Evolutionary conservation across 768 basidiomycete genomes (phyloP).

Genomic region (Saitozyma podzolica): DNA sequence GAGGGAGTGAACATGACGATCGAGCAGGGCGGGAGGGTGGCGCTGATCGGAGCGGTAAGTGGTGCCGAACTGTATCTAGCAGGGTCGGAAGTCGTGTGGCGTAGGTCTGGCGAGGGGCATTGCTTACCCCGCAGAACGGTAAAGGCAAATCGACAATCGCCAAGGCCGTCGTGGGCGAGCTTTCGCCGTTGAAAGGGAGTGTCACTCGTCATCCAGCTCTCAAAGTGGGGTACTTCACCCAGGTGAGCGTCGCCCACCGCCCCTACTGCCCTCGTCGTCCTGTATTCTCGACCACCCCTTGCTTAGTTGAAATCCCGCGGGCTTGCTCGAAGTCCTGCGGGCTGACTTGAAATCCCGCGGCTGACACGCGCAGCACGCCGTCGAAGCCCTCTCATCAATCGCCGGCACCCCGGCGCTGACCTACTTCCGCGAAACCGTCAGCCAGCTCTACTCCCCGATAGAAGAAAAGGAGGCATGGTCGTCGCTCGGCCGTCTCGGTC

Average conservation of each 20-base stretch:
- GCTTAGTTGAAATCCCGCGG: too few species aligned
- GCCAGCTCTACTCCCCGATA: constrained; percentile 59
- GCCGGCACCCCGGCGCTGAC: constrained; percentile 56
- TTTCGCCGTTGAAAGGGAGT: constrained; percentile 57
- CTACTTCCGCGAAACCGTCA: constrained; percentile 59
- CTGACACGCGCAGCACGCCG: constrained; percentile 54
- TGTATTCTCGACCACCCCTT: too few species aligned
- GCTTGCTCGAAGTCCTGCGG: too few species aligned
- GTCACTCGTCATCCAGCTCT: constrained; percentile 61
- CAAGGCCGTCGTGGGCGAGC: constrained; percentile 45
- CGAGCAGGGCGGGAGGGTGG: constrained; percentile 54
- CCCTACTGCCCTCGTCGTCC: neutral
- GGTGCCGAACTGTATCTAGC: too few species aligned
- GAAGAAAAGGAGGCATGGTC: constrained; percentile 56
- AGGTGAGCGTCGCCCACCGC: constrained; percentile 37
- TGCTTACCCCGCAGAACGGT: constrained; percentile 54
- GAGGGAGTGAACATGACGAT: constrained; percentile 54
- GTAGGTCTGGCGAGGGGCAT: neutral
- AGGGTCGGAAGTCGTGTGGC: neutral
- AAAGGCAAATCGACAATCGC: constrained; percentile 64
- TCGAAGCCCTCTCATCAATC: constrained; percentile 60
- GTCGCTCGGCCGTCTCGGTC: constrained; percentile 5
- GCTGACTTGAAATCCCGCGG: neutral
- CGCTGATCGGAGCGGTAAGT: constrained; percentile 55
- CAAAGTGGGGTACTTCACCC: constrained; percentile 64